phyloP scores from a whole-genome alignment of 1,284 basidiomycete species.

The Testicularia cyperi region DNA sequence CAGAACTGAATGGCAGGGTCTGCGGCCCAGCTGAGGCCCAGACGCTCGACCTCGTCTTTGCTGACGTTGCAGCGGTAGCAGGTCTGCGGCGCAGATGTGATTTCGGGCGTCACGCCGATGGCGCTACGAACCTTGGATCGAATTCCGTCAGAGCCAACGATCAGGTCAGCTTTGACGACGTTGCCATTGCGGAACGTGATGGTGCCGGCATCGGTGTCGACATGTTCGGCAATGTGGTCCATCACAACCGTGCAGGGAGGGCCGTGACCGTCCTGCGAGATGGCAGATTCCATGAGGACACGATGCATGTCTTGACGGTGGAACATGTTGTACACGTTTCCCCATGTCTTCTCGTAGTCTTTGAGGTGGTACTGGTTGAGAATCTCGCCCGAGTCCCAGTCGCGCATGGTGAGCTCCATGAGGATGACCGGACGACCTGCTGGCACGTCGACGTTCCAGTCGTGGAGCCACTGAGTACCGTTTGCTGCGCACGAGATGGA shows the following conservation, averaged over 20 bases:
- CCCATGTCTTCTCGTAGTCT: conserved; percentile 39
- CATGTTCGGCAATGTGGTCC: conserved; percentile 60
- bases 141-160: conserved; percentile 70
- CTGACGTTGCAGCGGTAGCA: conserved; percentile 62
- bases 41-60: conserved; percentile 51
- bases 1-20: conserved; percentile 61
- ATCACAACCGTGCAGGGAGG: conserved; percentile 45
- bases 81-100: conserved; percentile 59
- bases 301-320: conserved; percentile 61
- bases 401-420: conserved; percentile 40
- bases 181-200: conserved; percentile 65
- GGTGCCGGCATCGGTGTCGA: conserved; percentile 54
- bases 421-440: conserved; percentile 33
- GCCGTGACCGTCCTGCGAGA: conserved; percentile 49
- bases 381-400: conserved; percentile 33
- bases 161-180: conserved; percentile 65
- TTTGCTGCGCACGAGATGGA: conserved; percentile 42
- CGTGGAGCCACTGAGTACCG: conserved; percentile 36
- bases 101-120: conserved; percentile 36
- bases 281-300: conserved; percentile 52
- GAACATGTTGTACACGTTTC: conserved; percentile 55
- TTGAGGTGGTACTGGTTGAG: conserved; percentile 38
- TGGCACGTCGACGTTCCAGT: conserved; percentile 28
- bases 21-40: conserved; percentile 59
- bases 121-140: conserved; percentile 50